Base-by-base conservation (phyloP, 805 yeast genomes). In the Candida peoriensis region DNA sequence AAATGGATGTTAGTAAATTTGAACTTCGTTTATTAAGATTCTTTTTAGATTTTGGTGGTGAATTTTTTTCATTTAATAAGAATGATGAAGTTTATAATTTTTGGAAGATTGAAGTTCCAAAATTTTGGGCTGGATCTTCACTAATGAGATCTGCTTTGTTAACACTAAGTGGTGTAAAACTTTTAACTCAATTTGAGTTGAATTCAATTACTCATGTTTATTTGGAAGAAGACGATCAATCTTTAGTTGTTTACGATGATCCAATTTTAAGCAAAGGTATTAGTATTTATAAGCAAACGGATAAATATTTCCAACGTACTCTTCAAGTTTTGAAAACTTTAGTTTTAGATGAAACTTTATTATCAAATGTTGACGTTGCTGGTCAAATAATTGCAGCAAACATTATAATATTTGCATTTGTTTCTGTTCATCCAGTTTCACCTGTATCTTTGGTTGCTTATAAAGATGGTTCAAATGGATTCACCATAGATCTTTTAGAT, bases 41-140 rank as follows among this genome's bases (percentile, higher is more conserved):
- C 28, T 51, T 44, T 29, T 8, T 43, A 10, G 48, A 44, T 24
- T 51, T 49, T 31, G 48, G 52, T 18, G 48, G 48, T 12, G 28
- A 24, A 4, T 41, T 46, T 36, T 46, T 51, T 32, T 37, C 52
- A 1, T 32, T 38, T 2, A 42, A 42, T 33, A 35, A 37, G 27
- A 38, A 37, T 19, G 19, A 32, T 16, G 26, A 38, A 11, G 27
- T 40, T 9, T 34, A 34, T 21, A 24, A 20, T 2, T 36, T 51
- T 17, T 42, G 52, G 44, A 41, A 34, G 6, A 7, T 20, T 14
- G 52, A 44, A 14, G 49, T 35, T 0, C 50, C 56, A 2, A 24
- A 28, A 18, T 34, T 46, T 6, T 51, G 52, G 46, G 28, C 33
- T 4, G 32, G 32, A 3, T 46, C 50, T 4, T 36, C 31, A 4